Conservation (phyloP, 2,329 filamentous ascomycete species). For the Meredithiella fracta region DNA sequence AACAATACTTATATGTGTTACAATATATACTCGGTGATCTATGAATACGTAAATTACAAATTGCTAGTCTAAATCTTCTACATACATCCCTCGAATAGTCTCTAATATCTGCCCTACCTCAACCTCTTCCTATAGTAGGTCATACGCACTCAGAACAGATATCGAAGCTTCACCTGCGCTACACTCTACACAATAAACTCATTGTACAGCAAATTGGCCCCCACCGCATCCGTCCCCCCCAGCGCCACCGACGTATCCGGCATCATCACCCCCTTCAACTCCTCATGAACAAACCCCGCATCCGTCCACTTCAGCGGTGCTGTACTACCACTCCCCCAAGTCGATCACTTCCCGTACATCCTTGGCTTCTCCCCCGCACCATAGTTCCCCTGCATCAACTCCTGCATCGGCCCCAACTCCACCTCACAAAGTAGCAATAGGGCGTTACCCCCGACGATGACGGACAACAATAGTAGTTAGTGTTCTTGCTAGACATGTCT, state of each 20-base stretch:
- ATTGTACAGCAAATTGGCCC: slow-evolving; percentile 45
- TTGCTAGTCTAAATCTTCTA: too few relatives aligned
- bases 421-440: slow-evolving; percentile 73
- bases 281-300: slow-evolving; percentile 45
- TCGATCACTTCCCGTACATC: slow-evolving; percentile 43
- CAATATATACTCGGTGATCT: too few relatives aligned
- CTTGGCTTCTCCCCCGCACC: slow-evolving; percentile 48
- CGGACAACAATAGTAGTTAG: slow-evolving; percentile 54
- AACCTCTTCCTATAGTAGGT: background rate
- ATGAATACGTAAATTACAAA: too few relatives aligned
- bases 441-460: slow-evolving; percentile 48
- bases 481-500: slow-evolving; percentile 70
- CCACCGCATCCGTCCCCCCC: slow-evolving; percentile 29
- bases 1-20: too few relatives aligned
- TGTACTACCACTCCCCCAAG: slow-evolving; percentile 50
- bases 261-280: slow-evolving; percentile 53
- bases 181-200: slow-evolving; percentile 60
- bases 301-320: slow-evolving; percentile 62
- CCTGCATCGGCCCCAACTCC: slow-evolving; percentile 52
- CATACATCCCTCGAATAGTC: background rate
- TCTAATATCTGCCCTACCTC: background rate
- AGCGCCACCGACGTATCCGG: slow-evolving; percentile 33
- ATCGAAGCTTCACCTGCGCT: slow-evolving; percentile 51
- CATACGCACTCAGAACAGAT: slow-evolving; percentile 49
- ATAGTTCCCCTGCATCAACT: slow-evolving; percentile 37